Conservation (phyloP, 2,329 filamentous ascomycete species). For the Fusarium sp. region DNA sequence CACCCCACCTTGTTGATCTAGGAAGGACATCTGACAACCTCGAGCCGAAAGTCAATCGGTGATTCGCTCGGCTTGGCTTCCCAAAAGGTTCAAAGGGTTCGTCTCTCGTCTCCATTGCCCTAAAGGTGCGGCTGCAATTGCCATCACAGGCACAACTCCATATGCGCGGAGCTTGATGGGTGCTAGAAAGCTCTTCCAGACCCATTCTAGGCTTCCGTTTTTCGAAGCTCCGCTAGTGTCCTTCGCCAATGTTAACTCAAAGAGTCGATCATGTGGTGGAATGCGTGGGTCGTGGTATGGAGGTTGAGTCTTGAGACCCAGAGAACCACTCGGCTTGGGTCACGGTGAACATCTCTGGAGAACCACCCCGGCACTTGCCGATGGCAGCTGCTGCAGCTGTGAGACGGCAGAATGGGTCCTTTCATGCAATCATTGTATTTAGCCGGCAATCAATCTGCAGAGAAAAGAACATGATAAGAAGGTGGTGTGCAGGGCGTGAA, state of each 20-base stretch:
- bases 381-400: not conserved
- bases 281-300: constrained; percentile 25
- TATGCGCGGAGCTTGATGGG: not conserved
- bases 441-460: constrained; percentile 15
- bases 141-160: constrained; percentile 11
- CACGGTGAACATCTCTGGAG: not conserved
- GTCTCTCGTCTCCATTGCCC: constrained; percentile 24
- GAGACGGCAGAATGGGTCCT: not conserved
- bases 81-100: constrained; percentile 22
- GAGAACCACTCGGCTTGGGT: not conserved
- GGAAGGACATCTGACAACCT: constrained; percentile 17
- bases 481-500: constrained; percentile 15
- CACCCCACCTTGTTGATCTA: constrained; percentile 15
- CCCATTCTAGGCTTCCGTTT: constrained; percentile 27
- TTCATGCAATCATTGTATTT: constrained; percentile 5
- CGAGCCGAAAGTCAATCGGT: constrained; percentile 5
- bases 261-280: constrained; percentile 33
- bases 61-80: constrained; percentile 33
- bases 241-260: constrained; percentile 26
- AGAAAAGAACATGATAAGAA: constrained; percentile 5
- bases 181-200: not conserved
- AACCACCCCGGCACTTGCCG: not conserved
- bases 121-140: constrained; percentile 26
- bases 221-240: constrained; percentile 2
- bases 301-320: not conserved